Percentiles rank a stretch among this genome's conserved stretches.
These are phyloP conservation scores for Mucor mucedo DNA, from an alignment of 371 early-diverging fungal genomes.

Conservation along the genomic window DNA sequence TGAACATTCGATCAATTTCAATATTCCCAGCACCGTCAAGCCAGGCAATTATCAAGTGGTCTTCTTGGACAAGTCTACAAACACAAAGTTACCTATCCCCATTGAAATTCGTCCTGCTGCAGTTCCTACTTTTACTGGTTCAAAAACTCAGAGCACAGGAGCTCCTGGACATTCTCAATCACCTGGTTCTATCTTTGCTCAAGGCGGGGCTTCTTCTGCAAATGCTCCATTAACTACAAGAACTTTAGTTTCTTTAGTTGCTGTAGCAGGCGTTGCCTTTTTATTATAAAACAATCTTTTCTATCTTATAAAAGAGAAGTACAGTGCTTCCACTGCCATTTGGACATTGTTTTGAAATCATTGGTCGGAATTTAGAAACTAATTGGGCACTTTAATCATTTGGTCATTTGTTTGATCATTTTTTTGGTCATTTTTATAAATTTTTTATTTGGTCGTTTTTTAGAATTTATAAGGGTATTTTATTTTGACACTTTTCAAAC, in stretches of 20 bases:
- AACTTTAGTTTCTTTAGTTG: slow-evolving; percentile 30
- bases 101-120: slow-evolving; percentile 53
- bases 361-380: too few relatives aligned
- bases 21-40: slow-evolving; percentile 39
- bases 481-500: slow-evolving; percentile 14
- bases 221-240: slow-evolving; percentile 22
- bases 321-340: too few relatives aligned
- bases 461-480: slow-evolving; percentile 1
- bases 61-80: slow-evolving; percentile 47
- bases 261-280: slow-evolving; percentile 39
- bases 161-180: slow-evolving; percentile 31
- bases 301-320: too few relatives aligned
- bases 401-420: too few relatives aligned
- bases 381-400: too few relatives aligned
- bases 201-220: slow-evolving; percentile 29
- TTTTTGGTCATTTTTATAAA: too few relatives aligned
- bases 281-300: slow-evolving; percentile 24
- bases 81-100: slow-evolving; percentile 48
- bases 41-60: slow-evolving; percentile 50
- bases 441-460: too few relatives aligned
- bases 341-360: too few relatives aligned
- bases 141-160: slow-evolving; percentile 30
- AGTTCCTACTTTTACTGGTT: slow-evolving; percentile 32
- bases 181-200: slow-evolving; percentile 42
- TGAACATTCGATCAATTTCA: slow-evolving; percentile 55